phyloP scores from a whole-genome alignment of 345 rosid genomes.

The Murraya paniculata region DNA sequence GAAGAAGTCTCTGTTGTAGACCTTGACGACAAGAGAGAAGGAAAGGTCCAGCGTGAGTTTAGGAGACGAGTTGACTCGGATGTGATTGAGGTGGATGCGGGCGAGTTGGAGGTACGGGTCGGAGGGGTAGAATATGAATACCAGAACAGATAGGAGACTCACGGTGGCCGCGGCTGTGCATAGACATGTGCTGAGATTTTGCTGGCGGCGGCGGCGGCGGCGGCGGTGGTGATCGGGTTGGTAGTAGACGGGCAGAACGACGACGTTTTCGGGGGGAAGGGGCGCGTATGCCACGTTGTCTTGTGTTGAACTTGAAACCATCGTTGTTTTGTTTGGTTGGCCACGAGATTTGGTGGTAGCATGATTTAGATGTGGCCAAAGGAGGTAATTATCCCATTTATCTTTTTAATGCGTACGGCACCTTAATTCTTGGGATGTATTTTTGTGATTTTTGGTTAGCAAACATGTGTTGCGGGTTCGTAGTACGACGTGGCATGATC shows the following conservation, averaged over 20 bases:
- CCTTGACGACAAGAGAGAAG: conserved; percentile 57
- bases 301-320: conserved; percentile 41
- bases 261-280: conserved; percentile 44
- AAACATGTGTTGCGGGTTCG: neutral
- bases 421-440: neutral
- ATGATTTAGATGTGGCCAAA: neutral
- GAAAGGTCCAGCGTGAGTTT: conserved; percentile 63
- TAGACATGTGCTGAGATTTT: conserved; percentile 43
- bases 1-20: conserved; percentile 64
- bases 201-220: conserved; percentile 10
- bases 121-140: conserved; percentile 71
- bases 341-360: neutral
- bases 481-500: neutral
- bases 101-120: conserved; percentile 56
- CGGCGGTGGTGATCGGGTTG: conserved; percentile 10
- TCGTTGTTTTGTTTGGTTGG: conserved; percentile 14
- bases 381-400: neutral
- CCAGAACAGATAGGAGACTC: conserved; percentile 48
- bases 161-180: conserved; percentile 36
- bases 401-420: too few species aligned
- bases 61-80: conserved; percentile 47
- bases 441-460: too few species aligned
- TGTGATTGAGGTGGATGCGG: conserved; percentile 59
- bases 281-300: conserved; percentile 37
- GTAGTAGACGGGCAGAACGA: conserved; percentile 47